Base-by-base conservation (phyloP, 192 early-diverging fungal species). In the Gryganskiella cystojenkinii region DNA sequence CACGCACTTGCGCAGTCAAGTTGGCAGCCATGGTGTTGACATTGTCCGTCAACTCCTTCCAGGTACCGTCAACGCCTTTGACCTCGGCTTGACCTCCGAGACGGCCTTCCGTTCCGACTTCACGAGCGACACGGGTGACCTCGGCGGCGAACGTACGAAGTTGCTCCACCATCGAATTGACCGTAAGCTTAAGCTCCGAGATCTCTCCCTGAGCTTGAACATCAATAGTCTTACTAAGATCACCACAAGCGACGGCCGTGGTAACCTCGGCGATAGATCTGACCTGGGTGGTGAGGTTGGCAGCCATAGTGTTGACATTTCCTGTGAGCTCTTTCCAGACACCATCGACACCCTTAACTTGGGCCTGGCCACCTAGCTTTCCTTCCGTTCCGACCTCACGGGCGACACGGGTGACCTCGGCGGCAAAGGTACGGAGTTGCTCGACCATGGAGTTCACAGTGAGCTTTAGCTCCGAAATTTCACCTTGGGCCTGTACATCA, bases 351-450 rank as follows among this genome's bases (percentile, higher is more conserved):
- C 61, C 80, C 19, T 51, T 64, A 0, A 92, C 91, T 4, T 81
- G 79, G 30, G 91, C 91, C 68, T 91, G 90, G 13, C 90, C 91
- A 9, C 89, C 91, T 6, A 92, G 66, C 17, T 80, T 75, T 13
- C 91, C 91, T 20, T 92, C 91, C 0, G 91, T 91, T 0, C 91
- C 91, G 17, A 92, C 91, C 65, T 91, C 87, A n/a, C 81, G 82
- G 9, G 91, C 85, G 2, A 92, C 89, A 54, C 91, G 81, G 28
- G 91, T 91, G 0, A 92, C 91, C 68, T 92, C 91, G 1, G 73
- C 51, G 3, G 91, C 88, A 80, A 92, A 92, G 0, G 67, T 82
- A 22, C 82, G 79, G 4, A 92, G 73, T 50, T 89, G 88, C 66
- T 88, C 89, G 7, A 92, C 91, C 85, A 92, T 87, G 1, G 71